Base-by-base conservation (phyloP, 164 flowering plant genomes). In the Umbilicus rupestris region DNA sequence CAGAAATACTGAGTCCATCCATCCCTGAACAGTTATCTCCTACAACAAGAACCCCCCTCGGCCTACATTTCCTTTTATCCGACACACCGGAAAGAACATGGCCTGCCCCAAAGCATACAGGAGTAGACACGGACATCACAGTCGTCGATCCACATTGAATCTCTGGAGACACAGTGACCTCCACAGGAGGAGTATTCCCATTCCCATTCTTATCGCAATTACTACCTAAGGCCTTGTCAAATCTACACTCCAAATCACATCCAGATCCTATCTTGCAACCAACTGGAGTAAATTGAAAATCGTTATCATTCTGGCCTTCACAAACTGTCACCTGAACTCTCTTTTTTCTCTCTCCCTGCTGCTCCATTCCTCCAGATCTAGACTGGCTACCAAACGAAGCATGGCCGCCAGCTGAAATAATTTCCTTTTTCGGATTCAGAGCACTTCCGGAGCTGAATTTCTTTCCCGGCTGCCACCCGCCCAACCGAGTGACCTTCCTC, bases 61-160 rank as follows among this genome's bases (percentile, higher is more conserved):
- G 81, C 72, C 84, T 84, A 72, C 97, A 93, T 72, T 93, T 93
- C 68, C 96, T 79, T 70, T 78, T 93, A 71, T 90, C 97, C 31
- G 79, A 66, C 19, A 90, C 79, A 12, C 96, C 92, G 41, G 89
- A 84, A 29, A 93, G 22, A 60, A 85, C 67, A 77, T 88, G 79
- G 4, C 96, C 95, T 39, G 92, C 89, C 41, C 75, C 90, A 73
- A 82, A 89, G 75, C 92, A 87, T 64, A 82, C 69, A 42, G 87
- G 78, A 8, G 87, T 77, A 1, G 67, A 45, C 0, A 64, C 52
- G 37, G 68, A 30, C 69, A 66, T 31, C 44, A 71, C 24, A 31
- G 24, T 24, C 24, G 24, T 24, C 24, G 81, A 72, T 16, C 78
- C 85, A 73, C 77, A 73, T 68, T 83, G 94, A 44, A 92, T 79